phyloP scores from a whole-genome alignment of 2,329 filamentous ascomycete genomes.

The Phialocephala subalpina region DNA sequence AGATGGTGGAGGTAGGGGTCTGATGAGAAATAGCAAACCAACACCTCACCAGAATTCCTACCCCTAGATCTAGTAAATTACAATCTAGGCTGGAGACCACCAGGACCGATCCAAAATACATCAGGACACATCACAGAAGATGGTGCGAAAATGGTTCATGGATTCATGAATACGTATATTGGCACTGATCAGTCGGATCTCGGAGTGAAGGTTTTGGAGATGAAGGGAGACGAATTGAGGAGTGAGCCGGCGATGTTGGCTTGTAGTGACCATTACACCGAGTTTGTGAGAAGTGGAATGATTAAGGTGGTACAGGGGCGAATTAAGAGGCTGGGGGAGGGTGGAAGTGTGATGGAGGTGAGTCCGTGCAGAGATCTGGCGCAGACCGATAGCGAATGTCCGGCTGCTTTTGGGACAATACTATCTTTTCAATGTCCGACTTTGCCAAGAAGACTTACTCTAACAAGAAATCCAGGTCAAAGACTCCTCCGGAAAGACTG shows the following conservation, averaged over 20 bases:
- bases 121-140: slow-evolving; percentile 71
- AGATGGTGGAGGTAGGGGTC: neutral
- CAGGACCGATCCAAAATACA: slow-evolving; percentile 64
- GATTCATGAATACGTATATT: slow-evolving; percentile 55
- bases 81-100: slow-evolving; percentile 69
- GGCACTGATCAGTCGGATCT: slow-evolving; percentile 64
- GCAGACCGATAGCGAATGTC: neutral
- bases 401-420: neutral
- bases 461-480: neutral
- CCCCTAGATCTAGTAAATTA: slow-evolving; percentile 78
- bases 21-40: slow-evolving; percentile 31
- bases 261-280: slow-evolving; percentile 75
- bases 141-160: slow-evolving; percentile 61
- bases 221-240: slow-evolving; percentile 28
- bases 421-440: too few relatives aligned
- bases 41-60: slow-evolving; percentile 66
- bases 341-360: slow-evolving; percentile 19
- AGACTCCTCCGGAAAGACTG: neutral
- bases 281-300: slow-evolving; percentile 73
- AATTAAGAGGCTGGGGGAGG: slow-evolving; percentile 18
- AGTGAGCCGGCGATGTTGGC: slow-evolving; percentile 69
- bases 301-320: slow-evolving; percentile 53
- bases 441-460: neutral
- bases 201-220: slow-evolving; percentile 43
- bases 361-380: slow-evolving; percentile 40